A percentile compares a stretch with the other conserved stretches of the same genome.
phyloP scores from a whole-genome alignment of 176 grass and related monocot genomes.

The Aegilops longissima region DNA sequence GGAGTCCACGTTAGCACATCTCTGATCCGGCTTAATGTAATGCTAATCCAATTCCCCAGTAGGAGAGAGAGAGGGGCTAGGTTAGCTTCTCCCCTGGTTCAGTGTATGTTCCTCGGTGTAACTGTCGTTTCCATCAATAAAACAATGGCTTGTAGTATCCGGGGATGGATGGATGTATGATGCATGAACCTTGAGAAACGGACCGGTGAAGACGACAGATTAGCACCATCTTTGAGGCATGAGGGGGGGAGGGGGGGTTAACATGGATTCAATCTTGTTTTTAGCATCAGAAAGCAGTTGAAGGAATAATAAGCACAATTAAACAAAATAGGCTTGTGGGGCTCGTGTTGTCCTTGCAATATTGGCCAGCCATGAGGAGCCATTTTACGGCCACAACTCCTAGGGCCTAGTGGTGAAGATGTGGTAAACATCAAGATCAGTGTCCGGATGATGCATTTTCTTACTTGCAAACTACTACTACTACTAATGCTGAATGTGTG shows the following conservation, averaged over 20 bases:
- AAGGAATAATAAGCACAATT: background rate
- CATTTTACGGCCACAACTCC: background rate
- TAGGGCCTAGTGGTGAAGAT: background rate
- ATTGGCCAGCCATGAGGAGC: background rate
- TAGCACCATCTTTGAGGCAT: slow-evolving; percentile 10
- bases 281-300: background rate
- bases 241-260: background rate
- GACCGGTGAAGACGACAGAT: slow-evolving; percentile 11
- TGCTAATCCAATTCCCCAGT: slow-evolving; percentile 37
- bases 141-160: slow-evolving; percentile 5
- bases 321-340: background rate
- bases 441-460: background rate
- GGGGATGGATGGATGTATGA: background rate
- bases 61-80: slow-evolving; percentile 10
- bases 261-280: background rate
- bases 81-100: slow-evolving; percentile 29
- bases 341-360: background rate
- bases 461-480: slow-evolving; percentile 30
- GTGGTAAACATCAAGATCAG: slow-evolving; percentile 16
- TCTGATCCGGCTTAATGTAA: slow-evolving; percentile 38
- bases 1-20: slow-evolving; percentile 31
- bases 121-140: slow-evolving; percentile 28
- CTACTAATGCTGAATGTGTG: slow-evolving; percentile 1
- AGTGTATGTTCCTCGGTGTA: slow-evolving; percentile 33
- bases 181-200: slow-evolving; percentile 50